Base-by-base conservation (phyloP, 1,284 basidiomycete genomes). In the Rhodotorula sp. region DNA sequence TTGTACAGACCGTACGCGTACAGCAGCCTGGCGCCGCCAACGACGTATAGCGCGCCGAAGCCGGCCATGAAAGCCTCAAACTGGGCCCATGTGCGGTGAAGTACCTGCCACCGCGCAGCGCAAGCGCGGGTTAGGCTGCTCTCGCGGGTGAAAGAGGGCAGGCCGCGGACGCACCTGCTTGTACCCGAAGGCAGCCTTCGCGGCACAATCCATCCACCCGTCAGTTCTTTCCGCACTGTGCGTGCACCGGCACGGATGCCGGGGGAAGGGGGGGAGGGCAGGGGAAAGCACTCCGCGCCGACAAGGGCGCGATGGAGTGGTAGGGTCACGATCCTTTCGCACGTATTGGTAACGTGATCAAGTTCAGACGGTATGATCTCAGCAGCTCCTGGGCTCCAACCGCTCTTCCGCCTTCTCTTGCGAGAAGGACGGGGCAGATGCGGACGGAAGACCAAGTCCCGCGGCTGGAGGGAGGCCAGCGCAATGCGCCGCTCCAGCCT, bases 321-420 rank as follows among this genome's bases (percentile, higher is more conserved):
- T 15, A 17, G 34, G 41, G 39, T 41, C 61, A 53, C 51, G 51
- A 63, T 91, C 91, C 91, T 92, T 82, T 90, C 91, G 91, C 91
- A 91, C 90, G 90, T 91, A 85, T 92, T 73, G 21, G 37, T n/a
- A 87, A 91, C 88, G 69, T 89, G 86, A 90, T 87, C 91, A 92
- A 90, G 91, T 92, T 91, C 90, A 83, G 87, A 89, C 91, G 91
- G 91, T 93, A 87, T 92, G 74, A 90, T 93, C 91, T 93, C 91
- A 93, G 92, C 83, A 89, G 15, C 63, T 53, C 61, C 48, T 22
- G 64, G 50, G 61, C 68, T 46, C 56, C 44, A 21, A 34, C 34
- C 32, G 65, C 62, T 54, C 53, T 21, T 54, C 29, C 53, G 29
- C 32, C 32, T 3, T 32, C 32, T 13, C 32, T 15, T 19, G 29